Evolutionary conservation across 2,329 filamentous ascomycete species (phyloP).

Genomic region (Ascochyta clinopodiicola): DNA sequence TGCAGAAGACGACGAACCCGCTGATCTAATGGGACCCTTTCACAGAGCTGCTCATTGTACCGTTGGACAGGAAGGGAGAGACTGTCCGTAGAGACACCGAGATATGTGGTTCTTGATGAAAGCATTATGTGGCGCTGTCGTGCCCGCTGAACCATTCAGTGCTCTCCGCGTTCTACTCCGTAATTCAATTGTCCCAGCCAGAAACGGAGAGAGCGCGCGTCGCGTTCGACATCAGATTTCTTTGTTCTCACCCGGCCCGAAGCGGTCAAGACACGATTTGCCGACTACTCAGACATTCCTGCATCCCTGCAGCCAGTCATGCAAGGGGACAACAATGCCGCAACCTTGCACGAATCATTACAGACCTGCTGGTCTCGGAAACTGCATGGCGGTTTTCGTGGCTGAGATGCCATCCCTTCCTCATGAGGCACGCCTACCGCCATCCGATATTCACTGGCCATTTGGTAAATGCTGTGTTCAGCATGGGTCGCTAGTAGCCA

Average conservation of each 20-base stretch:
- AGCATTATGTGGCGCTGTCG: slow-evolving; percentile 36
- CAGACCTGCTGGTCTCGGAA: slow-evolving; percentile 24
- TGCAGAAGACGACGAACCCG: slow-evolving; percentile 32
- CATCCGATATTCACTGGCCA: not conserved
- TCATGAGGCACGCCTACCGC: slow-evolving; percentile 7
- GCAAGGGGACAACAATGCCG: slow-evolving; percentile 47
- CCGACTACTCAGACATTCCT: slow-evolving; percentile 45
- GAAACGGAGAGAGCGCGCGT: slow-evolving; percentile 35
- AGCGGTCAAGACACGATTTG: slow-evolving; percentile 41
- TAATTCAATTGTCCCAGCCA: slow-evolving; percentile 47
- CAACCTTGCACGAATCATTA: slow-evolving; percentile 18
- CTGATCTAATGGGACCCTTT: slow-evolving; percentile 40
- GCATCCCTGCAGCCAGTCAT: slow-evolving; percentile 34
- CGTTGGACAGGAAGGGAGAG: slow-evolving; percentile 36
- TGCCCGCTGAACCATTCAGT: slow-evolving; percentile 13
- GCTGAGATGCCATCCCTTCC: slow-evolving; percentile 27
- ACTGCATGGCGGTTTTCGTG: slow-evolving; percentile 19
- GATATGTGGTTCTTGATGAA: slow-evolving; percentile 28
- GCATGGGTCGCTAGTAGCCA: slow-evolving; percentile 37
- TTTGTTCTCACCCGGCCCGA: slow-evolving; percentile 45
- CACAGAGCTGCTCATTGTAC: slow-evolving; percentile 44
- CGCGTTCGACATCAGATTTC: slow-evolving; percentile 38
- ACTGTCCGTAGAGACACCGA: slow-evolving; percentile 14
- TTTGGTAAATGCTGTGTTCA: slow-evolving; percentile 12
- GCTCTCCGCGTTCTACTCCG: slow-evolving; percentile 29